Evolutionary conservation across 2,329 filamentous ascomycete genomes (phyloP), one percentile per base, ranked within the genome.

Genomic region (Cytospora piceicola): DNA sequence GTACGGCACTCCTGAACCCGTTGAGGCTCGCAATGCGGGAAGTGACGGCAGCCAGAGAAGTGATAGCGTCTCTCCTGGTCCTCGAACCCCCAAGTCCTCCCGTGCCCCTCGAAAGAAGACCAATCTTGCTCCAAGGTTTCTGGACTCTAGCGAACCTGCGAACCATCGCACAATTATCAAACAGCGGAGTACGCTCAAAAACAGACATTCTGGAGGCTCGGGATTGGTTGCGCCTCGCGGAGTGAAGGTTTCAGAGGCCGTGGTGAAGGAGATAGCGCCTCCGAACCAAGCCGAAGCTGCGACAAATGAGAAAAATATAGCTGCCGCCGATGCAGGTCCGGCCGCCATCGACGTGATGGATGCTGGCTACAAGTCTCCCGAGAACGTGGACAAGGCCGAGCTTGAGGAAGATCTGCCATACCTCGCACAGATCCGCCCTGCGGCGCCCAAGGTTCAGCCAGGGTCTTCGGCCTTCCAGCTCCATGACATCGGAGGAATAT

Each of bases 361-460:
- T n/a, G 27, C 51, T 56, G 27, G 34, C 36, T 32, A 57, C 20
- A 54, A 27, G 24, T 17, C 29, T 7, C 27, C 52, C 11, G 49
- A 49, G 3, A 34, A 46, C 15, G n/a, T 52, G 36, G 57, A 66
- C 20, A 34, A 63, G 2, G 46, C 32, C 24, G 46, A 58, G 27
- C 58, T 22, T 29, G 63, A 68, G 4, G 66, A 63, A 34, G 56
- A 66, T 12, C 22, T 68, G 36, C 66, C 66, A 54, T 68, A 68
- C 39, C 66, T 68, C 30, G 64, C 54, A 36, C 66, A 68, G 32
- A 57, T 68, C 27, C 63, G 55, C 24, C 49, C 51, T 39, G 46
- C 20, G 34, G 39, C 29, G 17, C 22, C 63, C 29, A 59, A 54
- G 51, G 22, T 24, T n/a, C 39, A 58, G 57, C 56, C 39, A 29